A percentile compares a stretch with the other conserved stretches of the same genome.
These are phyloP conservation scores for Meira miltonrushii DNA, from an alignment of 1,284 basidiomycete species.

Conservation along the genomic window DNA sequence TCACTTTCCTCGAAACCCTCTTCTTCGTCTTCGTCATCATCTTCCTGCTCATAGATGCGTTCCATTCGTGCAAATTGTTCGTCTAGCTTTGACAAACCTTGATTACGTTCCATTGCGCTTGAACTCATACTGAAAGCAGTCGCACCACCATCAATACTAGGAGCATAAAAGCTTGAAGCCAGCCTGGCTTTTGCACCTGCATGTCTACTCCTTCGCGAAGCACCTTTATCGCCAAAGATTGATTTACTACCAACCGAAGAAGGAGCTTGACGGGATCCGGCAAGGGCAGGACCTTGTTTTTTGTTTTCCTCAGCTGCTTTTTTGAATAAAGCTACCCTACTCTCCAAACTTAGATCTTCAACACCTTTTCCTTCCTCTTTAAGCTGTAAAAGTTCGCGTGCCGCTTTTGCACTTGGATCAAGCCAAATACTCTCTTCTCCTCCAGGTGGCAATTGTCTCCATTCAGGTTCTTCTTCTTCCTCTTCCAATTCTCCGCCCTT, in stretches of 20 bases:
- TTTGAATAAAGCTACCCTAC: constrained; percentile 48
- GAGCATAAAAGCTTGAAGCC: constrained; percentile 38
- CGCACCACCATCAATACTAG: constrained; percentile 37
- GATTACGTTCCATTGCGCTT: constrained; percentile 89
- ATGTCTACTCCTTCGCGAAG: constrained; percentile 9
- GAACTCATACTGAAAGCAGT: constrained; percentile 69
- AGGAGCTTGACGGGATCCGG: not conserved
- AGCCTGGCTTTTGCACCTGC: constrained; percentile 43
- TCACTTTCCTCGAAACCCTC: constrained; percentile 62
- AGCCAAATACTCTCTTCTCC: constrained; percentile 46
- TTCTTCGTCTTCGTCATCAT: constrained; percentile 68
- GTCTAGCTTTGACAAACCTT: constrained; percentile 79
- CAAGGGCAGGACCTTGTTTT: not conserved
- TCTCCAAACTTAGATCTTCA: constrained; percentile 37
- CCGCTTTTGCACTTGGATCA: constrained; percentile 28
- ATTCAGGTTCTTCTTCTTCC: constrained; percentile 20
- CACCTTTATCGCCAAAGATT: constrained; percentile 18
- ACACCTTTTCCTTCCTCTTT: constrained; percentile 14
- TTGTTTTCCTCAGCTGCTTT: constrained; percentile 14
- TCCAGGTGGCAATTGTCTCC: constrained; percentile 43
- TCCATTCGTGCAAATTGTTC: constrained; percentile 70
- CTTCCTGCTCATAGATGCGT: constrained; percentile 59
- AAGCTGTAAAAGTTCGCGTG: constrained; percentile 19
- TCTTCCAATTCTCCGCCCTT: constrained; percentile 55
- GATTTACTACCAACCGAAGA: constrained; percentile 25